These are phyloP conservation scores for Dipteronia dyeriana DNA, from an alignment of 345 rosid species.

Conservation along the genomic window DNA sequence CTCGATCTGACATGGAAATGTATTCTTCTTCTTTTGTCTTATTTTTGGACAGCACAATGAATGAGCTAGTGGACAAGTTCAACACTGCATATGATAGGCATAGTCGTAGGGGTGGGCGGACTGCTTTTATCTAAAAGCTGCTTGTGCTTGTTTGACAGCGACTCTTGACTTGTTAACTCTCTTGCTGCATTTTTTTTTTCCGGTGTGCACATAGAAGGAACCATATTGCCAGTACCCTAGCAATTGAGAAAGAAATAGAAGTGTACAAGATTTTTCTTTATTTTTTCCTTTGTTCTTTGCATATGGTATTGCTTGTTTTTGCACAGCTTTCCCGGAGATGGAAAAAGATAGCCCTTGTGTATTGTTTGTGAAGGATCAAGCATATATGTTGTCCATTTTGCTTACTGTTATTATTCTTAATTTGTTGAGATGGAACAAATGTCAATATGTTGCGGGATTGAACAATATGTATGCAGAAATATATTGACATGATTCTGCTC, in stretches of 20 bases:
- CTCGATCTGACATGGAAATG: neutral
- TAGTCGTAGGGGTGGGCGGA: slow-evolving; percentile 87
- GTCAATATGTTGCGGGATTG: neutral
- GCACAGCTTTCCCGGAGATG: neutral
- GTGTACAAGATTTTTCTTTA: slow-evolving; percentile 4
- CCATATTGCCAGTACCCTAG: slow-evolving; percentile 9
- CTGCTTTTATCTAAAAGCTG: slow-evolving; percentile 63
- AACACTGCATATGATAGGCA: slow-evolving; percentile 94
- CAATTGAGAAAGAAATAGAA: slow-evolving; percentile 20
- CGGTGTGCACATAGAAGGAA: slow-evolving; percentile 31
- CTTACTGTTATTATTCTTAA: neutral
- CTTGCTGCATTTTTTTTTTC: slow-evolving; percentile 13
- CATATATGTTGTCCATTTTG: neutral
- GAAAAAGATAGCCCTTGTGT: neutral
- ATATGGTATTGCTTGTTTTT: neutral
- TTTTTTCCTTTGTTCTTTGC: neutral
- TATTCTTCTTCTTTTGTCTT: slow-evolving; percentile 1
- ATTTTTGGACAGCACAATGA: slow-evolving; percentile 68
- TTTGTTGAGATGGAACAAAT: neutral
- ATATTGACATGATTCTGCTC: neutral
- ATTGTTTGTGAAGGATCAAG: neutral
- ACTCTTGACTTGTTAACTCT: slow-evolving; percentile 5
- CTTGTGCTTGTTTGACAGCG: neutral
- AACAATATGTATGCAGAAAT: neutral
- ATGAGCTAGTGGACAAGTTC: slow-evolving; percentile 93